A percentile compares a stretch with the other conserved stretches of the same genome.
These are phyloP conservation scores for Acidomyces sp. DNA, from an alignment of 495 filamentous ascomycete species.

Conservation along the genomic window DNA sequence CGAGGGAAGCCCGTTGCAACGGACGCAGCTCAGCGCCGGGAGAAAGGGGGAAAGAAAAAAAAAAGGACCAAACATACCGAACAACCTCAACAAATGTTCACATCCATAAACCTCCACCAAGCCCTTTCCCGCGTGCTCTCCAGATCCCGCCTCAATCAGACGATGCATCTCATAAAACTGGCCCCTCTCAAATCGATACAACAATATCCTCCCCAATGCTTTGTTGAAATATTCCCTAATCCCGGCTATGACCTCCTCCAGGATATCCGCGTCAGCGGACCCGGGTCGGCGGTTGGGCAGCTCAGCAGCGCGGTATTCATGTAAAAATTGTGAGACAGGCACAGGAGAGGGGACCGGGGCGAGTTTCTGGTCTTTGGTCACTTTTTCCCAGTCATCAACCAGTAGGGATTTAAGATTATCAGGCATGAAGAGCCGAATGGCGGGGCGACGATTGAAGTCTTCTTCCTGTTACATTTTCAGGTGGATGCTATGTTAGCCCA, in stretches of 20 bases:
- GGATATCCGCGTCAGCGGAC: conserved; percentile 62
- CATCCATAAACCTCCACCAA: conserved; percentile 76
- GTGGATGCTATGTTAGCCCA: neutral
- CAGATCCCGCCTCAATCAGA: conserved; percentile 41
- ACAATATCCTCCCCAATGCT: conserved; percentile 67
- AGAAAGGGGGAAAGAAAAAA: no score
- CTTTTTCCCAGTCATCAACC: conserved; percentile 97
- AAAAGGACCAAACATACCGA: conserved; percentile 69
- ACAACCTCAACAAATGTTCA: conserved; percentile 76
- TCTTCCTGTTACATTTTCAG: conserved; percentile 53
- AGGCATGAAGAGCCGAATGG: conserved; percentile 66
- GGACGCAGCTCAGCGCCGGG: no score
- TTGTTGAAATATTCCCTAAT: conserved; percentile 86
- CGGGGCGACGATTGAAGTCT: conserved; percentile 60
- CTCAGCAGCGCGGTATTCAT: conserved; percentile 62
- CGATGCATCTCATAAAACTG: conserved; percentile 66
- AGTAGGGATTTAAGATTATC: conserved; percentile 79
- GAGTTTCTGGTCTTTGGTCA: conserved; percentile 84
- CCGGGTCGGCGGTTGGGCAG: conserved; percentile 48
- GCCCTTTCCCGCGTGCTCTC: conserved; percentile 49
- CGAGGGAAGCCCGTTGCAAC: no score
- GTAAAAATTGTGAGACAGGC: conserved; percentile 58
- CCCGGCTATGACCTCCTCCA: conserved; percentile 76
- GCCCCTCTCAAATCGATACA: conserved; percentile 81
- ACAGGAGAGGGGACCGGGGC: conserved; percentile 66